phyloP scores from a whole-genome alignment of 1,284 basidiomycete species.

The Fomitopsis schrenkii region DNA sequence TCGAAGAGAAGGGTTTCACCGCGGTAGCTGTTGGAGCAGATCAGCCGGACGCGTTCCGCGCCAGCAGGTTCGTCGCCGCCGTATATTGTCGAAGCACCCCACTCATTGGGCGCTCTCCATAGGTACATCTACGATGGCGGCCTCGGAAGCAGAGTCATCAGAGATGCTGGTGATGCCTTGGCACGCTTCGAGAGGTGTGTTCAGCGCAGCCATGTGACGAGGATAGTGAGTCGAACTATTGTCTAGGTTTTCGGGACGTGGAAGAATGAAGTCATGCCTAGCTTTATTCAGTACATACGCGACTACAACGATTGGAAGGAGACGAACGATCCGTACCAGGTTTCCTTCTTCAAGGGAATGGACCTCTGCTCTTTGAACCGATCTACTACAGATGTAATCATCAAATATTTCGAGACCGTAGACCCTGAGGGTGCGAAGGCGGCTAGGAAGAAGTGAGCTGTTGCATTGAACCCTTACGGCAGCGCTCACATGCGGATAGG shows the following conservation, averaged over 20 bases:
- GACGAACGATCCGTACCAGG: constrained; percentile 15
- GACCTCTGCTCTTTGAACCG: constrained; percentile 26
- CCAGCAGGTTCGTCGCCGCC: constrained; percentile 20
- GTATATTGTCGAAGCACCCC: background rate
- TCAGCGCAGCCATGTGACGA: background rate
- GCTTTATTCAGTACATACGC: constrained; percentile 21
- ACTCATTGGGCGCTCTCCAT: background rate
- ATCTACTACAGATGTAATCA: constrained; percentile 20
- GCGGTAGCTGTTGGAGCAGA: constrained; percentile 28
- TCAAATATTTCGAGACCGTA: constrained; percentile 22
- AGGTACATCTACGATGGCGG: constrained; percentile 22
- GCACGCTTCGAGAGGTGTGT: constrained; percentile 21
- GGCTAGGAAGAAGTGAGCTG: constrained; percentile 21
- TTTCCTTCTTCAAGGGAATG: constrained; percentile 23
- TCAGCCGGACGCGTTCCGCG: constrained; percentile 26
- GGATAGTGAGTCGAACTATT: background rate
- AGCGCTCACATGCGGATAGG: constrained; percentile 7
- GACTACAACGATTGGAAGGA: constrained; percentile 16
- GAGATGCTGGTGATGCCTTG: constrained; percentile 16
- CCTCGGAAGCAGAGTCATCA: constrained; percentile 12
- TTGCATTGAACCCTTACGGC: background rate
- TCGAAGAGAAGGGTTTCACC: constrained; percentile 28
- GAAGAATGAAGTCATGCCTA: constrained; percentile 28
- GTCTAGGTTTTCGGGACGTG: constrained; percentile 28
- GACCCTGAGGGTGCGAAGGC: constrained; percentile 23